Evolutionary conservation across 352 stramenopile genomes (phyloP).

Genomic region (Phytopythium oedochilum): DNA sequence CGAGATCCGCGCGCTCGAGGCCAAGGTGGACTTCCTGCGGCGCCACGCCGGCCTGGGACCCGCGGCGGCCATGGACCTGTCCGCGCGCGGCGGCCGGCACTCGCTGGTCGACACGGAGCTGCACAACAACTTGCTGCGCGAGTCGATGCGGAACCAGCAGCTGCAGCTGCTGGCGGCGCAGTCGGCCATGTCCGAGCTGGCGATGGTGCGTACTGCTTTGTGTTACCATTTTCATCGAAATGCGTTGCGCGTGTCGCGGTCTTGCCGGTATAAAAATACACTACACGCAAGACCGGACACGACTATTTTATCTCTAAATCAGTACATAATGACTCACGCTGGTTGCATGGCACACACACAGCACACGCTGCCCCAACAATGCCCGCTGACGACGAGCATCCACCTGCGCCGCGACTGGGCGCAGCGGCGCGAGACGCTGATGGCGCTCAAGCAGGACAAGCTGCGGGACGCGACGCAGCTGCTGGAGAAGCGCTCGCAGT

Average conservation of each 20-base stretch:
- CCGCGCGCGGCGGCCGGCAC: constrained; percentile 9
- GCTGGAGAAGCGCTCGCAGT: constrained; percentile 40
- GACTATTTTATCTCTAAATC: background rate
- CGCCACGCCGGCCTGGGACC: constrained; percentile 14
- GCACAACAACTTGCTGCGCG: constrained; percentile 35
- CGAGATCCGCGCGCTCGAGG: constrained; percentile 32
- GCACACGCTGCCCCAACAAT: constrained; percentile 24
- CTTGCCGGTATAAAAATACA: background rate
- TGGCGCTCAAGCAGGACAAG: constrained; percentile 41
- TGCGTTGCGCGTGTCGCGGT: background rate
- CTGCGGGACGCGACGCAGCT: constrained; percentile 38
- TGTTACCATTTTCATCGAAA: background rate
- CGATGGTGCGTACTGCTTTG: constrained; percentile 11
- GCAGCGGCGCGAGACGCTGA: constrained; percentile 26
- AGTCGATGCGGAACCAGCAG: constrained; percentile 42
- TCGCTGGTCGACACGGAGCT: constrained; percentile 34
- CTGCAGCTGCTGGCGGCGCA: constrained; percentile 36
- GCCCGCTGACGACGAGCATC: constrained; percentile 40
- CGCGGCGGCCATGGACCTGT: constrained; percentile 6
- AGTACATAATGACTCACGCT: background rate
- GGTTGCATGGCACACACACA: background rate
- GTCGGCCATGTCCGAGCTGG: constrained; percentile 38
- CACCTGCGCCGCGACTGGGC: constrained; percentile 29
- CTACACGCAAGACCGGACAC: background rate
- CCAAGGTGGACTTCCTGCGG: constrained; percentile 33